phyloP scores from a whole-genome alignment of 2,329 filamentous ascomycete species.

The Samsoniella hepiali region DNA sequence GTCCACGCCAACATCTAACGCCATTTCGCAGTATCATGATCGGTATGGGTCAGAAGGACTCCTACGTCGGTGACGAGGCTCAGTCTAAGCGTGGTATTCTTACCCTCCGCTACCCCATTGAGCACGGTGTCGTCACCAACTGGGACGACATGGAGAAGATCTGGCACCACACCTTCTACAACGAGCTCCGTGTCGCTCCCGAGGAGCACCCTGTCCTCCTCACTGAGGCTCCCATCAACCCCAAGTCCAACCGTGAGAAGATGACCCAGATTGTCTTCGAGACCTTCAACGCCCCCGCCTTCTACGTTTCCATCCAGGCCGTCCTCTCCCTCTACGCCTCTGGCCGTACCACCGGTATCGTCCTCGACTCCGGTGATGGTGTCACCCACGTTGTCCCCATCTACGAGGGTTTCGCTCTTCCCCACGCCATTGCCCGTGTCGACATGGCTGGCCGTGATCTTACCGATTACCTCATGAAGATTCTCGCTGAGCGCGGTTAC shows the following conservation, averaged over 20 bases:
- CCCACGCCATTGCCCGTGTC: slow-evolving; percentile 99
- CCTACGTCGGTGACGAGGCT: slow-evolving; percentile 99
- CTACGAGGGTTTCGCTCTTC: slow-evolving; percentile 99
- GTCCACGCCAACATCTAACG: slow-evolving; percentile 6
- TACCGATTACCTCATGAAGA: slow-evolving; percentile 99
- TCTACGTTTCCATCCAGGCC: slow-evolving; percentile 99
- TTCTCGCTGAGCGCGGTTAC: slow-evolving; percentile 98
- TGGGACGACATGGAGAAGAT: slow-evolving; percentile 99
- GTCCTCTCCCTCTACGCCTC: slow-evolving; percentile 99
- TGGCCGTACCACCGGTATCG: slow-evolving; percentile 99
- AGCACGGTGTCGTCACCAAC: slow-evolving; percentile 99
- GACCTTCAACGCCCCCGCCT: slow-evolving; percentile 99
- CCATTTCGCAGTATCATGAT: slow-evolving; percentile 88
- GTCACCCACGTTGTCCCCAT: slow-evolving; percentile 99
- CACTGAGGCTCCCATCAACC: slow-evolving; percentile 99
- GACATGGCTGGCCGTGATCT: slow-evolving; percentile 99
- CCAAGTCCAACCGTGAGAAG: slow-evolving; percentile 99
- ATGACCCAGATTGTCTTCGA: slow-evolving; percentile 99
- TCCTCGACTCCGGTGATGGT: slow-evolving; percentile 99
- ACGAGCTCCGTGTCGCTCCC: slow-evolving; percentile 98
- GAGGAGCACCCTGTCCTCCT: slow-evolving; percentile 99
- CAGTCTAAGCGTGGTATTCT: slow-evolving; percentile 99
- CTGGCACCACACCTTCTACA: slow-evolving; percentile 99
- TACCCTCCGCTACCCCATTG: slow-evolving; percentile 98
- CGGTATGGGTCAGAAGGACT: slow-evolving; percentile 99